Base-by-base conservation (phyloP, 163 green algal species). In the Scenedesmus sp. region DNA sequence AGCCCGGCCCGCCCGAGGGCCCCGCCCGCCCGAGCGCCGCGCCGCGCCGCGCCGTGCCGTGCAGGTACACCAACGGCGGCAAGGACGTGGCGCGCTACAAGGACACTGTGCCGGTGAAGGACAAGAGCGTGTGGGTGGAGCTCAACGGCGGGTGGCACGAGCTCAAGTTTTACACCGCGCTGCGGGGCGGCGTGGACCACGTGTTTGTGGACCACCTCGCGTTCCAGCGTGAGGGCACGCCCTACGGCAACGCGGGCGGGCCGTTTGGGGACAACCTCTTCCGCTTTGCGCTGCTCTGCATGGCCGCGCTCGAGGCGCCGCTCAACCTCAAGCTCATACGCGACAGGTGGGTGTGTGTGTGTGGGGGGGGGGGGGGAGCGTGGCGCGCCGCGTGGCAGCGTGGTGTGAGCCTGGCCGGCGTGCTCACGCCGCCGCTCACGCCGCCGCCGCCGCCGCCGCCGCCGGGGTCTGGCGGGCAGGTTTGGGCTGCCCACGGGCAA, bases 291-390 rank as follows among this genome's bases (percentile, higher is more conserved):
- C 78, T 98, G 33, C 88, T 98, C 39, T 92, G 71, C 75, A 65
- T 96, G 77, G 94, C 91, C 0, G 93, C 91, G 7, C 92, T 88
- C 60, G 94, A 98, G 81, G 93, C 91, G 1, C 87, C 93, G 0
- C 86, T 97, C 45, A 74, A 64, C 50, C 57, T 78, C 20, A 56
- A 71, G 3, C 45, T 80, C 20, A 80, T 72, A 44, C 44, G 71
- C 5, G 47, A 80, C 45, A 76, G 50, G 67, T 76, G 34, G 29
- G 53, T 7, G 53, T 9, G 6, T 7, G 24, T 6, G 53, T 11
- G 22, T 11, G 53, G 22, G 6, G 53, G 53, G 5, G 53, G 5
- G 53, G 5, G 39, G 33, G 26, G 50, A 28, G 47, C 24, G 29
- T 45, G 51, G 65, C 22, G 10, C 48, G 20, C 18, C 34, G 24